phyloP scores from a whole-genome alignment of 2,329 filamentous ascomycete genomes.

The Tolypocladium paradoxum region DNA sequence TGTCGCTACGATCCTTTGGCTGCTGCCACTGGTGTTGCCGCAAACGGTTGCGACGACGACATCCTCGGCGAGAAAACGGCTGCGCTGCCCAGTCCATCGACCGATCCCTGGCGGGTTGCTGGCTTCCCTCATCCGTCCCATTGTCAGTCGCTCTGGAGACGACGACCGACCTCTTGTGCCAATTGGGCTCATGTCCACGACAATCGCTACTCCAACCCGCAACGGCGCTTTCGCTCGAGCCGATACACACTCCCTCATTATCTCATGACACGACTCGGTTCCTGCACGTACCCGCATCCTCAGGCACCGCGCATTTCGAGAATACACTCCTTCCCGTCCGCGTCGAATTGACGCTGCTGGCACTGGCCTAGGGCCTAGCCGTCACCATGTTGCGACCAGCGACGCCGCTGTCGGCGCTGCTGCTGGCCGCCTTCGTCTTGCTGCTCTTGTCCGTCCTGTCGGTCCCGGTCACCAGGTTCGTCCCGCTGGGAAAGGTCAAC shows the following conservation, averaged over 20 bases:
- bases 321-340: not conserved
- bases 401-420: slow-evolving; percentile 77
- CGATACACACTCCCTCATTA: not conserved
- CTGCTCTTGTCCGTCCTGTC: slow-evolving; percentile 83
- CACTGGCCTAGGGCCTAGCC: slow-evolving; percentile 6
- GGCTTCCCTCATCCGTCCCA: not conserved
- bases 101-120: not conserved
- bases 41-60: not conserved
- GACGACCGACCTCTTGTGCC: not conserved
- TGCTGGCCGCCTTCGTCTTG: slow-evolving; percentile 75
- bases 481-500: slow-evolving; percentile 69
- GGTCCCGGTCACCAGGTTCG: slow-evolving; percentile 74
- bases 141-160: not conserved
- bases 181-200: not conserved
- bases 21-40: not conserved
- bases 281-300: not conserved
- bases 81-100: not conserved
- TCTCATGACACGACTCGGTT: not conserved
- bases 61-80: not conserved
- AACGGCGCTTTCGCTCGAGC: not conserved
- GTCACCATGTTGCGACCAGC: slow-evolving; percentile 77
- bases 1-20: not conserved
- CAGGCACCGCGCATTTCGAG: not conserved
- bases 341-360: not conserved
- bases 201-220: not conserved